Percentiles rank a stretch among this genome's conserved stretches.
Conservation (phyloP, 176 grass and related monocot genomes). For the Pontederia paniculata region DNA sequence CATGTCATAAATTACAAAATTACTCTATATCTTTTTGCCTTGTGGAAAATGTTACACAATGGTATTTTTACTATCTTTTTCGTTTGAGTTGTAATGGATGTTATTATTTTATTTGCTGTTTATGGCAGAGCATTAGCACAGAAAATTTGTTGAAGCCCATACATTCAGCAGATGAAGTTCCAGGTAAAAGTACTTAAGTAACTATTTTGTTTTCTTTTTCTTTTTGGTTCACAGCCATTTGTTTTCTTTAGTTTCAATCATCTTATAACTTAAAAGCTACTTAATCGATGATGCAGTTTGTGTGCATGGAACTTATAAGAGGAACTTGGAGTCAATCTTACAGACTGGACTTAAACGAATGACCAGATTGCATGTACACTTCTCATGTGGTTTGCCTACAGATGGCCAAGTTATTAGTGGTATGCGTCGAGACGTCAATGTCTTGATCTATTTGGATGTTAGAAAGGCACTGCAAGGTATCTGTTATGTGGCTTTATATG, state of each 20-base stretch:
- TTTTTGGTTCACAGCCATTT: no score
- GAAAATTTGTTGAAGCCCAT: conserved; percentile 86
- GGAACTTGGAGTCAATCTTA: conserved; percentile 65
- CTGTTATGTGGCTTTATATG: not conserved
- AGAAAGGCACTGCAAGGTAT: conserved; percentile 65
- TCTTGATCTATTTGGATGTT: conserved; percentile 80
- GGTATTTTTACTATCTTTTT: no score
- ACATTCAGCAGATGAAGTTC: conserved; percentile 61
- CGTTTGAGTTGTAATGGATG: no score
- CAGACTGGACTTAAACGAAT: conserved; percentile 62
- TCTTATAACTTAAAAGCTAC: conserved; percentile 13
- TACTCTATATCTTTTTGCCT: no score
- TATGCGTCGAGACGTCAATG: conserved; percentile 54
- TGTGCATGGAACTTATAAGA: conserved; percentile 78
- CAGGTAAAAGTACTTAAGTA: conserved; percentile 29
- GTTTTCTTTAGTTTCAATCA: no score
- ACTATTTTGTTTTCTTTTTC: no score
- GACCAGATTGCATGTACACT: conserved; percentile 74
- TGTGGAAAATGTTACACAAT: no score
- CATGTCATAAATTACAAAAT: no score
- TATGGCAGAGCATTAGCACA: conserved; percentile 54
- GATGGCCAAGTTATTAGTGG: conserved; percentile 64
- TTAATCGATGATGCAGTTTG: conserved; percentile 43
- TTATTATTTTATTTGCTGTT: conserved; percentile 13
- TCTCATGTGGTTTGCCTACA: conserved; percentile 72